Percentiles rank a stretch among this genome's conserved stretches.
Evolutionary conservation across 2,329 filamentous ascomycete genomes (phyloP).

Genomic region (Colletotrichum sp.): DNA sequence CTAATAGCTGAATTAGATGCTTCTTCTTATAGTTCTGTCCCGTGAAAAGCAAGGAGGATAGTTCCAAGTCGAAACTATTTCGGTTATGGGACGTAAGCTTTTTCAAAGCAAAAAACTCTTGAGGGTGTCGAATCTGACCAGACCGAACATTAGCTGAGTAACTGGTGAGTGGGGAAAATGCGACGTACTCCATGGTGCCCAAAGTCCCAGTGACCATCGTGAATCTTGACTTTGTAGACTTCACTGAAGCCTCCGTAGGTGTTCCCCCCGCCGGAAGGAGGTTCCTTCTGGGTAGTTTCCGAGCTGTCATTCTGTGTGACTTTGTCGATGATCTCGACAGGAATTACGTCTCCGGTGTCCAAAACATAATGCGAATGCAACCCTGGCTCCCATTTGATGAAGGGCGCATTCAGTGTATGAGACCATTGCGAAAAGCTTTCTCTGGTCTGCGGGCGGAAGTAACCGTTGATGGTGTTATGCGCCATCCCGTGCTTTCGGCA

Average conservation of each 20-base stretch:
- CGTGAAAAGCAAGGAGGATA: neutral
- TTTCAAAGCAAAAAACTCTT: conserved; percentile 2
- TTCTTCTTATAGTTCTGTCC: neutral
- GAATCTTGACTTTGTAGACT: conserved; percentile 1
- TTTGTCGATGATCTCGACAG: neutral
- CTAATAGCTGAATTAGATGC: conserved; percentile 1
- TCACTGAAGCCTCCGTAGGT: conserved; percentile 2
- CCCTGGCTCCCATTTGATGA: neutral
- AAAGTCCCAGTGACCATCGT: conserved; percentile 8
- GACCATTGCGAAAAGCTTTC: neutral
- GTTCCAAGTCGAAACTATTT: neutral
- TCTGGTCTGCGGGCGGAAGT: neutral
- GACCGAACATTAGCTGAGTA: neutral
- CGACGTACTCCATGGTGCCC: conserved; percentile 1
- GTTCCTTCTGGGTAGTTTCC: neutral
- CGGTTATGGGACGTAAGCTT: conserved; percentile 4
- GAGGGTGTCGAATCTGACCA: conserved; percentile 3
- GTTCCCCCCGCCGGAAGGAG: neutral
- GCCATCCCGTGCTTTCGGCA: neutral
- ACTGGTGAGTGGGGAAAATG: neutral
- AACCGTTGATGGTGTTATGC: neutral
- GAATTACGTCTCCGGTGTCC: neutral
- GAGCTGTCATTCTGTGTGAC: neutral
- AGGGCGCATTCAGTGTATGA: neutral
- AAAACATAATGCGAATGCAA: neutral